Base-by-base conservation (phyloP, 148 eudicot genomes). In the Nyssa sinensis region DNA sequence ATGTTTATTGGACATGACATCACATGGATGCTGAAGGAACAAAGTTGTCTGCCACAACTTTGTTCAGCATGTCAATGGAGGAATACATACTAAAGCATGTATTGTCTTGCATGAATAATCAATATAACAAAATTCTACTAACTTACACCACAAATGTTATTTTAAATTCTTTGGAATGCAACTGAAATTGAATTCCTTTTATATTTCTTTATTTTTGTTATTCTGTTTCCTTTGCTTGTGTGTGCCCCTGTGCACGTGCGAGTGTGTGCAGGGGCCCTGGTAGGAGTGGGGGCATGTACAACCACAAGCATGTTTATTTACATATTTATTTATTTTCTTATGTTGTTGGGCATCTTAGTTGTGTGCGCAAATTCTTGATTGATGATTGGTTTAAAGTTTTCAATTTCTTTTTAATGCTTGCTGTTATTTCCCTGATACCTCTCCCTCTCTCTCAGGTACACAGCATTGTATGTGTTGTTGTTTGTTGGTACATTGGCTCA, bases 401-500 rank as follows among this genome's bases (percentile, higher is more conserved):
- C 44, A 37, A 37, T 57, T 55, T 8, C 5, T 58, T 0, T 75
- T 35, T 0, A 9, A 7, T 23, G 10, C 55, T 6, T 21, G 44
- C 11, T 39, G 44, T 73, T 8, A 23, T 57, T 24, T 10, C 7
- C 7, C 4, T 23, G 21, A 13, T 12, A 7, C 49, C 49, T 9
- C 27, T 44, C 14, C 44, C 62, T 51, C 57, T 74, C 7, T 39
- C 44, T 39, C 81, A 95, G 98, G 98, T 90, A 84, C 74, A 73
- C 87, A 34, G 83, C 87, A 39, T 57, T 87, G 23, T 95, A 92
- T 79, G 66, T 88, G 47, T 53, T 86, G 69, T 87, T 95, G 71
- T 85, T 86, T 81, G 81, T 89, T 31, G 88, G 84, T 64, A 89
- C 98, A 34, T 84, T 95, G 87, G 83, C 74, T 70, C 98, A 92